These are phyloP conservation scores for Aristolochia contorta DNA, from an alignment of 164 flowering plant genomes.

Conservation along the genomic window DNA sequence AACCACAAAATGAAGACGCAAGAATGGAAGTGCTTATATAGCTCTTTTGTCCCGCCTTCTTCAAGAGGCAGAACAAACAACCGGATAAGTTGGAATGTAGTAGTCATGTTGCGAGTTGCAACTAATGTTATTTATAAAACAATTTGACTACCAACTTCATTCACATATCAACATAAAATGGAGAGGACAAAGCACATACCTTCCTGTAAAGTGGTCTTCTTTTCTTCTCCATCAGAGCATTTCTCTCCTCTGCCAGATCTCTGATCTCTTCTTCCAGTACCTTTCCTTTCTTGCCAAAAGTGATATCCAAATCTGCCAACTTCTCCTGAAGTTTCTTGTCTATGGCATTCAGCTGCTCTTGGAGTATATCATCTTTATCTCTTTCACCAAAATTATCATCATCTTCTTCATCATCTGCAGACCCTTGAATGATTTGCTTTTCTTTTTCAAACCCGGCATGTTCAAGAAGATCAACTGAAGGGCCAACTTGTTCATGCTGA, in stretches of 20 bases:
- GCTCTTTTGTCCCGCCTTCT: too few relatives aligned
- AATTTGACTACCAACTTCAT: not conserved
- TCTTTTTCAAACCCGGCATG: slow-evolving; percentile 36
- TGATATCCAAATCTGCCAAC: slow-evolving; percentile 67
- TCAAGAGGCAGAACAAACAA: too few relatives aligned
- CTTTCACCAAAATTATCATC: slow-evolving; percentile 61
- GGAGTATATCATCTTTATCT: slow-evolving; percentile 60
- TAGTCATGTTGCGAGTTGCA: too few relatives aligned
- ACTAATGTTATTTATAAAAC: too few relatives aligned
- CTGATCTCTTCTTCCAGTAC: slow-evolving; percentile 80
- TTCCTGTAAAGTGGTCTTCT: slow-evolving; percentile 70
- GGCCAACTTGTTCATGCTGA: slow-evolving; percentile 32
- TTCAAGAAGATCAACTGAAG: slow-evolving; percentile 23
- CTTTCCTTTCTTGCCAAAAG: slow-evolving; percentile 88
- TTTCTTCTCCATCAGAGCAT: slow-evolving; percentile 66
- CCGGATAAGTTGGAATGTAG: too few relatives aligned
- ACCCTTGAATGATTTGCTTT: slow-evolving; percentile 22
- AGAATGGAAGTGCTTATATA: too few relatives aligned
- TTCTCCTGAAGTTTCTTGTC: slow-evolving; percentile 80
- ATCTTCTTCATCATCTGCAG: slow-evolving; percentile 25
- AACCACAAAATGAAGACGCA: too few relatives aligned
- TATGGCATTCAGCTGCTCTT: slow-evolving; percentile 61
- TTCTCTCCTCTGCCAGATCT: slow-evolving; percentile 90
- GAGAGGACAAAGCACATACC: slow-evolving; percentile 32
- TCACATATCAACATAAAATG: not conserved